phyloP scores from a whole-genome alignment of 2,329 filamentous ascomycete genomes.

The Biscogniauxia mediterranea region DNA sequence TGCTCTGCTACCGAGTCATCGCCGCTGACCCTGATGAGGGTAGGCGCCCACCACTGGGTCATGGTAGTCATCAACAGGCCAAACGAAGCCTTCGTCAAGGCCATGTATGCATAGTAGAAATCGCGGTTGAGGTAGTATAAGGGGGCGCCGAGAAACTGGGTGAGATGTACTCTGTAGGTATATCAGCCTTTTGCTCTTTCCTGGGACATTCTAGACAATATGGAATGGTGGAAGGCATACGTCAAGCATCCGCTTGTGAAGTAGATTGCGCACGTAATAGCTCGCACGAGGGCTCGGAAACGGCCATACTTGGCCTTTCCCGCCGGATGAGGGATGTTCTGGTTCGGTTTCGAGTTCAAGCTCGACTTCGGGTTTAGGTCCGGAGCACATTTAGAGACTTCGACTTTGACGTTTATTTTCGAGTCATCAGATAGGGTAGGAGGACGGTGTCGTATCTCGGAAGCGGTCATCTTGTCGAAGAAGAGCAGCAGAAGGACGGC shows the following conservation, averaged over 20 bases:
- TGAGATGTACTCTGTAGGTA: constrained; percentile 58
- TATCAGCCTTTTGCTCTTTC: constrained; percentile 19
- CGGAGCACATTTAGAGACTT: constrained; percentile 14
- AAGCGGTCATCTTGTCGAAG: constrained; percentile 30
- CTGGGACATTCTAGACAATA: constrained; percentile 1
- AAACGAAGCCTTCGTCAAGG: constrained; percentile 81
- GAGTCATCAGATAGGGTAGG: constrained; percentile 25
- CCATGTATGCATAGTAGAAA: constrained; percentile 83
- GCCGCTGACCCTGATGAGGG: constrained; percentile 77
- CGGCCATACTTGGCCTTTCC: constrained; percentile 54
- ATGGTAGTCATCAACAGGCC: constrained; percentile 74
- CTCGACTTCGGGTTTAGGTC: constrained; percentile 8
- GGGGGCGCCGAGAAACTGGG: constrained; percentile 73
- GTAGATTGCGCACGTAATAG: constrained; percentile 50
- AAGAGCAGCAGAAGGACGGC: not conserved
- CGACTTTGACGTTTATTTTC: constrained; percentile 29
- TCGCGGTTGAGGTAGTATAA: constrained; percentile 74
- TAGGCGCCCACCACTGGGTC: constrained; percentile 87
- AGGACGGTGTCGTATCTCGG: constrained; percentile 37
- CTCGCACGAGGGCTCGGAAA: constrained; percentile 50
- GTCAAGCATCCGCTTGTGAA: constrained; percentile 48
- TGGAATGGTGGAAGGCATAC: constrained; percentile 38
- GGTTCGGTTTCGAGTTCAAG: not conserved
- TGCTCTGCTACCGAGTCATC: constrained; percentile 77
- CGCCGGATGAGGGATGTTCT: constrained; percentile 45